These are phyloP conservation scores for Cercospora sp. DNA, from an alignment of 2,329 filamentous ascomycete genomes.

Conservation along the genomic window DNA sequence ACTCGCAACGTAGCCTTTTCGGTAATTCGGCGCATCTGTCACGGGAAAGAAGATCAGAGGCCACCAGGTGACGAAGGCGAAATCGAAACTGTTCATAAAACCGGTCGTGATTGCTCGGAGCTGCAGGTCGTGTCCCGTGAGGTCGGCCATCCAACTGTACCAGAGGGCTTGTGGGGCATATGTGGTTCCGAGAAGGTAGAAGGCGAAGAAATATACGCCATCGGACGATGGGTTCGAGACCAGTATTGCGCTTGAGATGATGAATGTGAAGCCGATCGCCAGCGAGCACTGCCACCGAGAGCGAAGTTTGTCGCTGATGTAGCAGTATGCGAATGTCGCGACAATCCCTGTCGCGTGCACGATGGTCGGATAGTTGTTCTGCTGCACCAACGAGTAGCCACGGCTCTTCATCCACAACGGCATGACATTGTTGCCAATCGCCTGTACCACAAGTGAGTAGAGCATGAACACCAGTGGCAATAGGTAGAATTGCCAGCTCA, in stretches of 20 bases:
- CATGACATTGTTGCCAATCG: slow-evolving; percentile 49
- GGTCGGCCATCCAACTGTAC: slow-evolving; percentile 52
- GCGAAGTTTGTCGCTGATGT: slow-evolving; percentile 45
- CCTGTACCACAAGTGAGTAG: slow-evolving; percentile 49
- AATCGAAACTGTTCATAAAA: slow-evolving; percentile 27
- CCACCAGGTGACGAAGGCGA: slow-evolving; percentile 27
- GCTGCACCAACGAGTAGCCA: slow-evolving; percentile 47
- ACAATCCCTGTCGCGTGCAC: slow-evolving; percentile 47
- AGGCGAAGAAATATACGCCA: slow-evolving; percentile 47
- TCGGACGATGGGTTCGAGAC: slow-evolving; percentile 39
- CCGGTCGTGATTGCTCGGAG: slow-evolving; percentile 47
- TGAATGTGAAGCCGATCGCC: slow-evolving; percentile 46
- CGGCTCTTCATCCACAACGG: slow-evolving; percentile 49
- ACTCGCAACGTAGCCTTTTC: slow-evolving; percentile 28
- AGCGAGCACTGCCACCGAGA: slow-evolving; percentile 50
- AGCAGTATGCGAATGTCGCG: slow-evolving; percentile 45
- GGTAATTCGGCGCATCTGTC: slow-evolving; percentile 28
- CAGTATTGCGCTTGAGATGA: slow-evolving; percentile 45
- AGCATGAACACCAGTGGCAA: slow-evolving; percentile 51
- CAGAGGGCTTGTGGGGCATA: slow-evolving; percentile 51
- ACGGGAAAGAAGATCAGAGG: slow-evolving; percentile 26
- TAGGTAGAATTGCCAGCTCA: slow-evolving; percentile 52
- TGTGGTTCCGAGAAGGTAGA: slow-evolving; percentile 48
- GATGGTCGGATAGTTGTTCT: slow-evolving; percentile 50
- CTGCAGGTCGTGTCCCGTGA: slow-evolving; percentile 45